phyloP scores from a whole-genome alignment of 2,329 filamentous ascomycete species.

The Phyllosticta ampelicida region DNA sequence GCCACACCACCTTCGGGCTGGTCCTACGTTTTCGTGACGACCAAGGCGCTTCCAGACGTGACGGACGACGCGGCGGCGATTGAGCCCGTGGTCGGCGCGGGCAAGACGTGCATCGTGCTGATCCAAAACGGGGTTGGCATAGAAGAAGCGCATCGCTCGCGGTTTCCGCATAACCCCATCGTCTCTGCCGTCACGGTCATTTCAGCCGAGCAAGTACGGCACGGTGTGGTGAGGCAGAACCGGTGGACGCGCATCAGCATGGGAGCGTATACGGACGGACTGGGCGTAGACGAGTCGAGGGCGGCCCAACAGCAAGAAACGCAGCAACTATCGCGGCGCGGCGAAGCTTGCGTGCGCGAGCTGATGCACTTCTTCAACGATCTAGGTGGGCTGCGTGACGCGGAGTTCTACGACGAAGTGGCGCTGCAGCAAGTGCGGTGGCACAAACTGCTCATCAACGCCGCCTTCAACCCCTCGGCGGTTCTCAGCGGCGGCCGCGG shows the following conservation, averaged over 20 bases:
- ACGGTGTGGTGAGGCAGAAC: slow-evolving; percentile 57
- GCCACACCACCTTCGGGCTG: slow-evolving; percentile 29
- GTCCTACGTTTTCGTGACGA: slow-evolving; percentile 40
- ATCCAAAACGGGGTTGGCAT: slow-evolving; percentile 53
- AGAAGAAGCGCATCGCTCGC: slow-evolving; percentile 41
- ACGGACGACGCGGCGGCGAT: slow-evolving; percentile 25
- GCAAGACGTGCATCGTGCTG: slow-evolving; percentile 45
- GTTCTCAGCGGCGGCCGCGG: slow-evolving; percentile 46
- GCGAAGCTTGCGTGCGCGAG: slow-evolving; percentile 34
- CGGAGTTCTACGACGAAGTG: slow-evolving; percentile 51
- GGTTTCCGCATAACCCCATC: slow-evolving; percentile 43
- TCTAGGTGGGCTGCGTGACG: slow-evolving; percentile 55
- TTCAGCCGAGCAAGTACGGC: slow-evolving; percentile 43
- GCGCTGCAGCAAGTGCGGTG: slow-evolving; percentile 55
- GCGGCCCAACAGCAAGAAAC: slow-evolving; percentile 11
- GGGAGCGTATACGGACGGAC: slow-evolving; percentile 51
- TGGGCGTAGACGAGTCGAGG: slow-evolving; percentile 20
- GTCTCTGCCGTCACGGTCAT: slow-evolving; percentile 47
- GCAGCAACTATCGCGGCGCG: slow-evolving; percentile 24
- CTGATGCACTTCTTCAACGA: slow-evolving; percentile 46
- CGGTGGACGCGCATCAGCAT: slow-evolving; percentile 63
- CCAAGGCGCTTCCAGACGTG: slow-evolving; percentile 34
- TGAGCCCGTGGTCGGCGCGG: slow-evolving; percentile 27
- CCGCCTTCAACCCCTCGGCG: slow-evolving; percentile 50
- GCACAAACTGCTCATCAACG: slow-evolving; percentile 52